phyloP scores from a whole-genome alignment of 1,139 yeast genomes.

The Pichia sp. region DNA sequence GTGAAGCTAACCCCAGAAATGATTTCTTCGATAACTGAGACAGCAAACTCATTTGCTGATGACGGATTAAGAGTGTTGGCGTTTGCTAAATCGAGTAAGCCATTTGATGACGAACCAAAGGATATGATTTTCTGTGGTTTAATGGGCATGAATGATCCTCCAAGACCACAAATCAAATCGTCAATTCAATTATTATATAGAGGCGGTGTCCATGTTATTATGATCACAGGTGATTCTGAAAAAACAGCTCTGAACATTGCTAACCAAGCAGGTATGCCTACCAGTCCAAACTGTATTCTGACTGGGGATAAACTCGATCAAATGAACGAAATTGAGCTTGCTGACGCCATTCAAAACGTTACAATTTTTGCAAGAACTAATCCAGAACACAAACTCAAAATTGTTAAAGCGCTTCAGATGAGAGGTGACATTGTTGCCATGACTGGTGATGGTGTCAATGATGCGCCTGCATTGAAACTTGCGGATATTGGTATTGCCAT shows the following conservation, averaged over 20 bases:
- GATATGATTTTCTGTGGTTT: constrained; percentile 77
- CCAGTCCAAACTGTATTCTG: constrained; percentile 61
- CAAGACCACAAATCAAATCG: constrained; percentile 74
- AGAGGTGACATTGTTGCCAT: constrained; percentile 96
- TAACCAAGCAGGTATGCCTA: constrained; percentile 85
- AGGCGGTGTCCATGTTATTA: constrained; percentile 93
- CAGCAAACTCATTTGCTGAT: constrained; percentile 63
- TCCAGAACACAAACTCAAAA: constrained; percentile 90
- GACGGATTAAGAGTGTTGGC: constrained; percentile 88
- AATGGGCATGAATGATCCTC: constrained; percentile 95
- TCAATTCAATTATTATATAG: constrained; percentile 71
- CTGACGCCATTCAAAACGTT: constrained; percentile 73
- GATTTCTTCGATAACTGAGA: constrained; percentile 43
- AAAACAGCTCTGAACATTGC: constrained; percentile 92
- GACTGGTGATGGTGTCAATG: constrained; percentile 99
- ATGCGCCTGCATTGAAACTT: constrained; percentile 95
- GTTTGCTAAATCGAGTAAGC: constrained; percentile 55
- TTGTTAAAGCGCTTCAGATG: constrained; percentile 85
- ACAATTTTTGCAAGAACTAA: constrained; percentile 95
- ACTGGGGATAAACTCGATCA: constrained; percentile 79
- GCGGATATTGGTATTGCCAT: constrained; percentile 97
- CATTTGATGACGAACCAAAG: constrained; percentile 43
- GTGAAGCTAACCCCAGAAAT: constrained; percentile 51
- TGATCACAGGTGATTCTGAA: constrained; percentile 97
- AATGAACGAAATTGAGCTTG: constrained; percentile 64